A percentile compares a stretch with the other conserved stretches of the same genome.
Conservation (phyloP, 345 rosid genomes). For the Hibiscus syriacus region DNA sequence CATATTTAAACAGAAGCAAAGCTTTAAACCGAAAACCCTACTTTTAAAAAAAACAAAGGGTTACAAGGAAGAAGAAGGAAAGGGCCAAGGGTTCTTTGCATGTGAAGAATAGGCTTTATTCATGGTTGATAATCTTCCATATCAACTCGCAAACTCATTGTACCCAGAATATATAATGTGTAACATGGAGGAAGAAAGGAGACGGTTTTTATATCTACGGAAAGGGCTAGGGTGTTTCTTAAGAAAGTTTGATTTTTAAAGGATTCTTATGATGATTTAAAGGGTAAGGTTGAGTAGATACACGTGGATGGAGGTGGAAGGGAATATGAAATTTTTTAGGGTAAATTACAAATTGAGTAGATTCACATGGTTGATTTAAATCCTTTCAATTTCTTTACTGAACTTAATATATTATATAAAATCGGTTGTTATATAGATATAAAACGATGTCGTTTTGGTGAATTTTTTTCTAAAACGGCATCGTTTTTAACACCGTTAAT, state of each 20-base stretch:
- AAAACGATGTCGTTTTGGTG: no score
- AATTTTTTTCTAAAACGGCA: no score
- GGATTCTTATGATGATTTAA: not conserved
- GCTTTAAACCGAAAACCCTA: not conserved
- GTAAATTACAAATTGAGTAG: no score
- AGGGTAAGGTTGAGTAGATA: not conserved
- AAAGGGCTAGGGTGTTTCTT: not conserved
- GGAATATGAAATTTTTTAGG: no score
- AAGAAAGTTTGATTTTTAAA: not conserved
- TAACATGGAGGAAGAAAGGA: not conserved
- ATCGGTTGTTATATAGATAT: no score
- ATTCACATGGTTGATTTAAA: no score
- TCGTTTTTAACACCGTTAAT: no score
- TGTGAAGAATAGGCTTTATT: no score
- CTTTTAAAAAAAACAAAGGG: not conserved
- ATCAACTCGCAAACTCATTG: not conserved
- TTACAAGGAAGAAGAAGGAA: constrained; percentile 18
- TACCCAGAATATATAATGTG: not conserved
- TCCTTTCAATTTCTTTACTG: no score
- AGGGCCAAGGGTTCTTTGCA: constrained; percentile 53
- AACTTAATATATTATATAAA: no score
- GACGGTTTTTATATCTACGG: not conserved
- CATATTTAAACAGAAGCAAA: constrained; percentile 15
- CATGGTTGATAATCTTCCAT: not conserved
- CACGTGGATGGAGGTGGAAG: no score